Evolutionary conservation across 1,284 basidiomycete genomes (phyloP), one percentile per base, ranked within the genome.

Genomic region (Ustilago tritici): DNA sequence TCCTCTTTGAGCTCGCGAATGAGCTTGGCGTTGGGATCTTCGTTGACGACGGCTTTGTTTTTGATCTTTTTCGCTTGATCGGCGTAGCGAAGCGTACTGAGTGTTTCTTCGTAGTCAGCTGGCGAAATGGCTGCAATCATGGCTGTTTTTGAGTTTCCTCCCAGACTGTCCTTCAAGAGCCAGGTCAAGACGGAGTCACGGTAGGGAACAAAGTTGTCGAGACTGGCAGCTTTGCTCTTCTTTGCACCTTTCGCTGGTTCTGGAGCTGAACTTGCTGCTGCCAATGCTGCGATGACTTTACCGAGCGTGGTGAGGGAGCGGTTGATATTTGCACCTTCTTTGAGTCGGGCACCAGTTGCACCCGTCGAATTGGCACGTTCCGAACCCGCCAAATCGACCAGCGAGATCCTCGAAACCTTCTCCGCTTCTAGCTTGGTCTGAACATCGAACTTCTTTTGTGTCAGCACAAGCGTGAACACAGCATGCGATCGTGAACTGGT

Each of bases 31-130:
- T 98, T 99, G 19, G 97, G 95, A 89, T 99, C 96, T 88, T 99
- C 96, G 87, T 99, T 99, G 81, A 99, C 93, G 59, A 98, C 91
- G 17, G 96, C 96, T 89, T 98, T 97, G 88, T 98, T 99, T 91
- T 96, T 97, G 89, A 99, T 99, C 91, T 96, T 97, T 92, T 99
- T 99, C 32, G 96, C 95, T 85, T 90, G 85, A 88, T 98, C 95
- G 77, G 96, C 97, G 87, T 99, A 99, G 3, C 96, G 92, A 66
- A 96, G 88, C 4, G 95, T 96, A 88, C 94, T 95, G 70, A 98
- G 88, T 14, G 96, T 98, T 88, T 99, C 96, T 79, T 99, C 96
- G 86, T 98, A 96, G 87, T 98, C 95, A 41, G 95, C 95, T 17
- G 95, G 95, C 28, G 95, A 92, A 77, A 99, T 98, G 43, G 96